Evolutionary conservation across 768 basidiomycete species (phyloP).

Genomic region (Kondoa subrosea): DNA sequence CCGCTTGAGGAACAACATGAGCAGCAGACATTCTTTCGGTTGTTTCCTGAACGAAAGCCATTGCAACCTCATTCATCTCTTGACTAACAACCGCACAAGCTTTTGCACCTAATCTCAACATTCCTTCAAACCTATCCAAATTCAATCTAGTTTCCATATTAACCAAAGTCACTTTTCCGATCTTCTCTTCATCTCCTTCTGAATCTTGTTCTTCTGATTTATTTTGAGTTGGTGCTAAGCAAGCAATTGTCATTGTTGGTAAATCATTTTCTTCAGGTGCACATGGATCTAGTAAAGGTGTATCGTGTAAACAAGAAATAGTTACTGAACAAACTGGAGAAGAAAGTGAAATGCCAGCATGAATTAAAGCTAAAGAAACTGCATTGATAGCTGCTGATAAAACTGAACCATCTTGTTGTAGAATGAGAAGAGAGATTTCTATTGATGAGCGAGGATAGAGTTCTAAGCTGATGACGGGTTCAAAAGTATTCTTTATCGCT

Average conservation of each 20-base stretch:
- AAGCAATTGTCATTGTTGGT: conserved; percentile 71
- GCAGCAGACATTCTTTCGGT: conserved; percentile 8
- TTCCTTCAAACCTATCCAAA: conserved; percentile 78
- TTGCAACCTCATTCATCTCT: conserved; percentile 15
- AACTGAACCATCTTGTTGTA: conserved; percentile 77
- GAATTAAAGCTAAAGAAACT: conserved; percentile 76
- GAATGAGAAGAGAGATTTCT: conserved; percentile 77
- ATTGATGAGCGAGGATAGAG: conserved; percentile 90
- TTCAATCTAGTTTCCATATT: conserved; percentile 89
- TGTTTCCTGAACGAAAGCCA: conserved; percentile 10
- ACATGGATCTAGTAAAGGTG: conserved; percentile 71
- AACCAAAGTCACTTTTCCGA: conserved; percentile 61
- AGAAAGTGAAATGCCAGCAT: conserved; percentile 71
- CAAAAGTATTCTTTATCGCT: conserved; percentile 82
- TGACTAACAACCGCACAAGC: conserved; percentile 15
- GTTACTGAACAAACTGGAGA: conserved; percentile 85
- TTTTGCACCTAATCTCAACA: conserved; percentile 38
- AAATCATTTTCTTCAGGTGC: conserved; percentile 77
- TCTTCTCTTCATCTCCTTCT: conserved; percentile 7
- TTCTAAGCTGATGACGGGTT: conserved; percentile 75
- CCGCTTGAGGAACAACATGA: not conserved
- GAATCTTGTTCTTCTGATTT: not conserved
- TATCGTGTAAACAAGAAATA: conserved; percentile 44
- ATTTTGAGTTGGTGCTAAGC: conserved; percentile 51
- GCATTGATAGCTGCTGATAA: conserved; percentile 85